A percentile compares a stretch with the other conserved stretches of the same genome.
These are phyloP conservation scores for Pichia scutulata DNA, from an alignment of 805 yeast species.

Conservation along the genomic window DNA sequence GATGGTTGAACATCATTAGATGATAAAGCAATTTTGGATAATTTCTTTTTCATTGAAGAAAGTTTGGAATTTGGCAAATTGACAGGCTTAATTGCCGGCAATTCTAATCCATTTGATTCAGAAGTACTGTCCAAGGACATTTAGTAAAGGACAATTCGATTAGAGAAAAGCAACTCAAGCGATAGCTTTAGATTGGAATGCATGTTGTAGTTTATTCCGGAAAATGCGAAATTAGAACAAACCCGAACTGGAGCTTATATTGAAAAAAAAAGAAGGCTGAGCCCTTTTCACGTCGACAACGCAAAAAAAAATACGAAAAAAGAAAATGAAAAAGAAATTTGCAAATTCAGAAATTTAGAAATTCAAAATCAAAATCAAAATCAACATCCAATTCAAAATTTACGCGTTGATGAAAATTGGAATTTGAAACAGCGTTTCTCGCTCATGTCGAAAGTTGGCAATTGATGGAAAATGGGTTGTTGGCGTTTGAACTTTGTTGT, in stretches of 20 bases:
- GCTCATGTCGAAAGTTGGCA: background rate
- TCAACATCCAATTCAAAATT: too few species aligned
- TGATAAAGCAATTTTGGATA: conserved; percentile 3
- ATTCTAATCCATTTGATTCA: background rate
- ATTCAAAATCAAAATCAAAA: too few species aligned
- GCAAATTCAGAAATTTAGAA: too few species aligned
- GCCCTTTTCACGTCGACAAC: background rate
- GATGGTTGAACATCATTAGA: background rate
- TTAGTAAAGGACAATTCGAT: background rate
- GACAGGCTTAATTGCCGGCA: background rate
- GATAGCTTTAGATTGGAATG: background rate
- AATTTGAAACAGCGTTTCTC: background rate
- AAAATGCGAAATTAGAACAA: background rate
- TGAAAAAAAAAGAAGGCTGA: background rate
- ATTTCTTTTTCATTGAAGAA: conserved; percentile 1
- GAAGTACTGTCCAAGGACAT: background rate
- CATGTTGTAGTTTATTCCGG: background rate
- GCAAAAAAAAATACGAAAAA: background rate
- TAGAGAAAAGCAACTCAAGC: background rate
- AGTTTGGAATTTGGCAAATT: background rate
- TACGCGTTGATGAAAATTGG: background rate
- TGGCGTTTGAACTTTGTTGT: background rate
- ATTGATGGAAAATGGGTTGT: background rate
- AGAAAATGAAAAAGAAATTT: background rate
- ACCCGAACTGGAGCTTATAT: background rate